Evolutionary conservation across 345 rosid species (phyloP).

Genomic region (Atalantia buxifolia): DNA sequence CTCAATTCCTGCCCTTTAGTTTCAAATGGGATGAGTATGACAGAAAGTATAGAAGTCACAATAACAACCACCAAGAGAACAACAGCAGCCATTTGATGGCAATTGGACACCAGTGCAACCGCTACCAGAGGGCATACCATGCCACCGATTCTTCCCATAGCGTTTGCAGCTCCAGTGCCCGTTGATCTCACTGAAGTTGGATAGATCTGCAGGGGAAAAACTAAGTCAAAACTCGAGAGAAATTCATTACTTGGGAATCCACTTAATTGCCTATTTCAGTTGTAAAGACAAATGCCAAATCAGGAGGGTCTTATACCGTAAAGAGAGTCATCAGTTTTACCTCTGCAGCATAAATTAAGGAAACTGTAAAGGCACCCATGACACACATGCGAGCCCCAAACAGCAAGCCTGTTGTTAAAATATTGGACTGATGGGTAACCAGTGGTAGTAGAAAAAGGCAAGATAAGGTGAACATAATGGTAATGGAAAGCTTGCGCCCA

Average conservation of each 20-base stretch:
- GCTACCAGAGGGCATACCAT: conserved; percentile 56
- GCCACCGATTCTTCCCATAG: conserved; percentile 64
- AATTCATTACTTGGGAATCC: neutral
- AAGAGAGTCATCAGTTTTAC: conserved; percentile 11
- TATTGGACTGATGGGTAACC: conserved; percentile 31
- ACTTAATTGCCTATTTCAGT: neutral
- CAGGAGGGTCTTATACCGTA: no score
- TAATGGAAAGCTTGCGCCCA: conserved; percentile 56
- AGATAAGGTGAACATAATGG: conserved; percentile 35
- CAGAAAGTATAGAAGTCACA: conserved; percentile 32
- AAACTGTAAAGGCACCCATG: conserved; percentile 41
- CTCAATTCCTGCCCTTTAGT: conserved; percentile 49
- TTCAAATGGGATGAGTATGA: conserved; percentile 44
- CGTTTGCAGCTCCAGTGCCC: conserved; percentile 50
- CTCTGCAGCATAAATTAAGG: conserved; percentile 56
- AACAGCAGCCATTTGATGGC: conserved; percentile 45
- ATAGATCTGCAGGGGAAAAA: conserved; percentile 29
- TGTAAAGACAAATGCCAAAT: neutral
- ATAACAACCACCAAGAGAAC: conserved; percentile 36
- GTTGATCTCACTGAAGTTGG: conserved; percentile 58
- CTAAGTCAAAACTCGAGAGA: neutral
- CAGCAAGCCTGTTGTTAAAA: conserved; percentile 42
- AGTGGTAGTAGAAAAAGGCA: conserved; percentile 48
- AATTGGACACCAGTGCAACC: conserved; percentile 40
- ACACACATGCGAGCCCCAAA: conserved; percentile 57